Percentiles rank a stretch among this genome's conserved stretches.
Conservation (phyloP, 2,329 filamentous ascomycete genomes). For the Colletotrichum incanum region DNA sequence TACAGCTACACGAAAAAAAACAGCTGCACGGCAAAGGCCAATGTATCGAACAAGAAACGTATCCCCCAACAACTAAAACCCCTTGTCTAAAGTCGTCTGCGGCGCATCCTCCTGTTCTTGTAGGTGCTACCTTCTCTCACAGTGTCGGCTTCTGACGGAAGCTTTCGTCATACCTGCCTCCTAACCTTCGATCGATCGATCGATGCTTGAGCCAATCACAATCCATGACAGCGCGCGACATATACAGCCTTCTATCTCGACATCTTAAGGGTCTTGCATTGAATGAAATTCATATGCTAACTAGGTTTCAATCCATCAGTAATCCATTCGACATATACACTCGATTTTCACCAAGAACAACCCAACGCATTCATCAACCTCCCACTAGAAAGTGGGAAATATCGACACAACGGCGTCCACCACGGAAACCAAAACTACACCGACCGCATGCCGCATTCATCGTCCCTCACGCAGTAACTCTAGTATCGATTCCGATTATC, state of each 20-base stretch:
- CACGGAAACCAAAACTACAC: neutral
- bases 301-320: neutral
- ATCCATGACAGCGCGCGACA: constrained; percentile 6
- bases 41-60: neutral
- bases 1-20: neutral
- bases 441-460: constrained; percentile 1
- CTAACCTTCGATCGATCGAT: constrained; percentile 53
- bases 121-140: constrained; percentile 25
- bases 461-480: neutral
- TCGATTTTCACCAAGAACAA: too few species aligned
- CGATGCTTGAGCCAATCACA: constrained; percentile 49
- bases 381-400: constrained; percentile 2
- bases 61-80: neutral
- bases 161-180: constrained; percentile 36
- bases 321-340: neutral
- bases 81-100: too few species aligned
- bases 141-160: constrained; percentile 12
- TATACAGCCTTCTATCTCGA: constrained; percentile 31
- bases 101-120: constrained; percentile 1
- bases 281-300: neutral
- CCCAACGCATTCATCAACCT: neutral
- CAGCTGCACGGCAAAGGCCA: too few species aligned
- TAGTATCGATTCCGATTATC: neutral
- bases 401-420: constrained; percentile 21
- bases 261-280: neutral